Evolutionary conservation across 495 filamentous ascomycete species (phyloP).

Genomic region (Elasticomyces elasticus): DNA sequence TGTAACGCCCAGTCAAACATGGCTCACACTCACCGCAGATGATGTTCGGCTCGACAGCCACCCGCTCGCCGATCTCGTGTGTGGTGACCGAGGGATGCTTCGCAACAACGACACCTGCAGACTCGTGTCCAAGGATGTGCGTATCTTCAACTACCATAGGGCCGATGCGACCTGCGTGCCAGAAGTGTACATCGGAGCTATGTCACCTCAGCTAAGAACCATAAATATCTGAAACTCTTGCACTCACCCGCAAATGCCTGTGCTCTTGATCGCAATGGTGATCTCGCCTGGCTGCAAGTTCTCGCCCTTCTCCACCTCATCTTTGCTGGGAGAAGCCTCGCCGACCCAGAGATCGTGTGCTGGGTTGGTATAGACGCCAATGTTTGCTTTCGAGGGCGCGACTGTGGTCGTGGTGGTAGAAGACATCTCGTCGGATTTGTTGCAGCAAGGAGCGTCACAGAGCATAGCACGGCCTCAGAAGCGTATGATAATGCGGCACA

Average conservation of each 20-base stretch:
- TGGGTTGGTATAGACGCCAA: slow-evolving; percentile 91
- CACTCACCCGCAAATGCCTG: slow-evolving; percentile 82
- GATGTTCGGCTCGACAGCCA: slow-evolving; percentile 85
- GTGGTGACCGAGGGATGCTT: slow-evolving; percentile 66
- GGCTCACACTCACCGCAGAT: slow-evolving; percentile 83
- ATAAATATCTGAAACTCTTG: too few species aligned
- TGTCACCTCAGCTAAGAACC: not conserved
- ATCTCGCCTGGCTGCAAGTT: slow-evolving; percentile 71
- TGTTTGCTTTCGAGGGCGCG: slow-evolving; percentile 58
- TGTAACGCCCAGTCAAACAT: slow-evolving; percentile 83
- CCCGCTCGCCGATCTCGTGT: slow-evolving; percentile 71
- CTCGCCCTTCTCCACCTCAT: slow-evolving; percentile 61
- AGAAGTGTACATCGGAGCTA: slow-evolving; percentile 92
- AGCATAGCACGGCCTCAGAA: slow-evolving; percentile 3
- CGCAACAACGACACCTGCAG: slow-evolving; percentile 71
- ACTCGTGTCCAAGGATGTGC: slow-evolving; percentile 90
- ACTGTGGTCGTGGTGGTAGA: slow-evolving; percentile 19
- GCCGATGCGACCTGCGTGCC: slow-evolving; percentile 85
- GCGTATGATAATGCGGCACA: not conserved
- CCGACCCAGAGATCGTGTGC: slow-evolving; percentile 84
- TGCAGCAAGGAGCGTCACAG: slow-evolving; percentile 14
- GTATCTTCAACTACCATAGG: slow-evolving; percentile 83
- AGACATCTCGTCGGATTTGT: slow-evolving; percentile 12
- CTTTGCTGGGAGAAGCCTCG: slow-evolving; percentile 61
- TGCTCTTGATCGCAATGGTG: slow-evolving; percentile 74